phyloP scores from a whole-genome alignment of 192 early-diverging fungal species.

The Coemansia sp. region DNA sequence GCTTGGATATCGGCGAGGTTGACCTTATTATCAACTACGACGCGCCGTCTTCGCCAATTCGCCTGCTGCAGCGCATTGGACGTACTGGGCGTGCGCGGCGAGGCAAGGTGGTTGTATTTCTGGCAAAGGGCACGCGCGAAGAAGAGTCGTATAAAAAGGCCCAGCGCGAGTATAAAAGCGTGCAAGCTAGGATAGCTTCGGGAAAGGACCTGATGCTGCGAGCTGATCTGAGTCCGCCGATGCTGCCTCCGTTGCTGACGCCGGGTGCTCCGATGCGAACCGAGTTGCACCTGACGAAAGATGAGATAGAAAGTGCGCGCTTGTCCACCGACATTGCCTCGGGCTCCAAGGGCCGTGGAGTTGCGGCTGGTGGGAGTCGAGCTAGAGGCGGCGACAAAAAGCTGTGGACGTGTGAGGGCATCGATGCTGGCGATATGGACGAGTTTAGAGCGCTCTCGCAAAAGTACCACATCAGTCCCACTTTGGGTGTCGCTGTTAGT shows the following conservation, averaged over 20 bases:
- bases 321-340: not conserved
- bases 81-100: conserved; percentile 51
- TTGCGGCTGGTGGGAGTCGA: not conserved
- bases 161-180: conserved; percentile 51
- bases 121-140: conserved; percentile 50
- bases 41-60: conserved; percentile 49
- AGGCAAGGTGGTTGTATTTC: conserved; percentile 48
- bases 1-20: conserved; percentile 93
- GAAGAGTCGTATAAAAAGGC: conserved; percentile 52
- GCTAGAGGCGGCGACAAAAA: not conserved
- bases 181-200: conserved; percentile 42
- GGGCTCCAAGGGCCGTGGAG: conserved; percentile 5
- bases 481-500: not conserved
- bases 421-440: conserved; percentile 17
- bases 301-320: conserved; percentile 14
- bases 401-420: conserved; percentile 7
- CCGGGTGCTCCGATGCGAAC: conserved; percentile 20
- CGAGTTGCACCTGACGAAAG: conserved; percentile 32
- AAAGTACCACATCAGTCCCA: conserved; percentile 22
- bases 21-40: conserved; percentile 93
- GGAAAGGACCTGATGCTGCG: conserved; percentile 37
- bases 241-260: conserved; percentile 40
- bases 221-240: conserved; percentile 45
- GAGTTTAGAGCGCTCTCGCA: conserved; percentile 22
- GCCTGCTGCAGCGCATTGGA: conserved; percentile 52